phyloP scores from a whole-genome alignment of 495 filamentous ascomycete genomes.

The Monascus purpureus region DNA sequence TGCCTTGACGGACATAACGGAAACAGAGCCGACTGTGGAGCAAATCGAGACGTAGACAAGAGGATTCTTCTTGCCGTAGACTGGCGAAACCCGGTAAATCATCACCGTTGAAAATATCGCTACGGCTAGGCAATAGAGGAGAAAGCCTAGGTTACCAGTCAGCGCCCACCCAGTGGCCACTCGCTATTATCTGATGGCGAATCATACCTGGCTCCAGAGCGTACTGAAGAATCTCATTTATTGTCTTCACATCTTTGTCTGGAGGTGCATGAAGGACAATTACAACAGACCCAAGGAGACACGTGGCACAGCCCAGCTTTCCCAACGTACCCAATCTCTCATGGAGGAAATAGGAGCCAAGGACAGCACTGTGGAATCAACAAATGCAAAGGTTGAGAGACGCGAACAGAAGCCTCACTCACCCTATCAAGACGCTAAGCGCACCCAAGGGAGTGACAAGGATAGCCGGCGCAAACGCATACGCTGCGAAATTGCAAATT shows the following conservation, averaged over 20 bases:
- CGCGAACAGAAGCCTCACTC: constrained; percentile 4
- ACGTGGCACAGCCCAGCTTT: constrained; percentile 90
- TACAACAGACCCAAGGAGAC: constrained; percentile 88
- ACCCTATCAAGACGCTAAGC: constrained; percentile 86
- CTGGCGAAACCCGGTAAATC: constrained; percentile 87
- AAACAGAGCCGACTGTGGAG: constrained; percentile 89
- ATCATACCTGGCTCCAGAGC: constrained; percentile 74
- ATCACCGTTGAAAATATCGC: constrained; percentile 74
- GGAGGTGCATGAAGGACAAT: constrained; percentile 96
- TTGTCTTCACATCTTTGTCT: constrained; percentile 73
- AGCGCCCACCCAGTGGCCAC: too few species aligned
- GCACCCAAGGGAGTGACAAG: constrained; percentile 90
- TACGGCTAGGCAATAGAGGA: constrained; percentile 67
- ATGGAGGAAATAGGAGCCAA: constrained; percentile 86
- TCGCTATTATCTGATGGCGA: neutral
- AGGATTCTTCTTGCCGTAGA: constrained; percentile 86
- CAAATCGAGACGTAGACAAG: constrained; percentile 94
- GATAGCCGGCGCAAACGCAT: constrained; percentile 95
- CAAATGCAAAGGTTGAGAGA: constrained; percentile 1
- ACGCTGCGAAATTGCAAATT: constrained; percentile 91
- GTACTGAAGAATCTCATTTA: constrained; percentile 78
- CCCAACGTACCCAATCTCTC: constrained; percentile 80
- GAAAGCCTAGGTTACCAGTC: constrained; percentile 73
- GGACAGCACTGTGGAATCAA: constrained; percentile 53
- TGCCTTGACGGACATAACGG: constrained; percentile 96